Conservation (phyloP, 2,329 filamentous ascomycete species). For the Fusarium lyarnte region DNA sequence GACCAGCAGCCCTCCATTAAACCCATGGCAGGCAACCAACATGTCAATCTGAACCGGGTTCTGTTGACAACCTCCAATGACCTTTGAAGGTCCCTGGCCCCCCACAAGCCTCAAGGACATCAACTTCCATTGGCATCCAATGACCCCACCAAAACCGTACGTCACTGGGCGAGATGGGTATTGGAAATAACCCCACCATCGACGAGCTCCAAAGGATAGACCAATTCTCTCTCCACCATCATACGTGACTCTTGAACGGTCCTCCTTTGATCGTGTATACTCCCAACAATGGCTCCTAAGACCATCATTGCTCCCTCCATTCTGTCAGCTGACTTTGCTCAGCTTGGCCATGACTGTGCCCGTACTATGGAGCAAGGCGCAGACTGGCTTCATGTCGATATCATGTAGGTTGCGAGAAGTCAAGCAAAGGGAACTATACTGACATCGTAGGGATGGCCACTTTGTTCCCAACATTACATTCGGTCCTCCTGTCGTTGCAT, state of each 20-base stretch:
- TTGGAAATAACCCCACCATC: conserved; percentile 28
- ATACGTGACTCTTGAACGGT: conserved; percentile 14
- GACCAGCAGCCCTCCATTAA: not conserved
- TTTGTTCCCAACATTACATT: conserved; percentile 99
- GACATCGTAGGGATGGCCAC: conserved; percentile 82
- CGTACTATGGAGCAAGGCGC: conserved; percentile 86
- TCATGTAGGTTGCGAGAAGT: conserved; percentile 65
- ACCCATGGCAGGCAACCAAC: not conserved
- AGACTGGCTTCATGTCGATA: conserved; percentile 95
- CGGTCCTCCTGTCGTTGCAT: conserved; percentile 92
- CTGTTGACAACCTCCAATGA: conserved; percentile 1
- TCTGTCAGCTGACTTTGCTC: conserved; percentile 93
- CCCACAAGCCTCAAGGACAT: not conserved
- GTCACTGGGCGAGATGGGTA: conserved; percentile 30
- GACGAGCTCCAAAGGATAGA: conserved; percentile 4
- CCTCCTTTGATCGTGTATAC: conserved; percentile 4
- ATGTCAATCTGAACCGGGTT: conserved; percentile 8
- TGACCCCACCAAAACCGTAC: conserved; percentile 41
- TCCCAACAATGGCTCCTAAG: conserved; percentile 77
- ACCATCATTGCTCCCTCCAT: conserved; percentile 99
- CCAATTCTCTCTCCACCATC: conserved; percentile 33
- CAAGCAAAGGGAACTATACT: not conserved
- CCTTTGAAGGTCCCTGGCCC: not conserved
- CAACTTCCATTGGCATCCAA: not conserved
- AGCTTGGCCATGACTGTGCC: conserved; percentile 85